Evolutionary conservation across 495 filamentous ascomycete genomes (phyloP).

Genomic region (Annulohypoxylon nitens): DNA sequence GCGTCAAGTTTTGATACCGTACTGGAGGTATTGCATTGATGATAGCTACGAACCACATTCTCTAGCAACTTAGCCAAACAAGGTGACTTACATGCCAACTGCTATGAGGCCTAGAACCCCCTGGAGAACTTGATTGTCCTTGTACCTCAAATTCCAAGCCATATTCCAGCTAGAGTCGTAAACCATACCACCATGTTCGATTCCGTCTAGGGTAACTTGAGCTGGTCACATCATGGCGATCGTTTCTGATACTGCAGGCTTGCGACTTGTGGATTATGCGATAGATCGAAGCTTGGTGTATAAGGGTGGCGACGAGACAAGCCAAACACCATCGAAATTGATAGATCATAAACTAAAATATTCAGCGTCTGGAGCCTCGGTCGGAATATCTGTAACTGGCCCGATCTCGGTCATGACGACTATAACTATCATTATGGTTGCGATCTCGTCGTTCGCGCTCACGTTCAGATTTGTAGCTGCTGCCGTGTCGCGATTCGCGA

Average conservation of each 20-base stretch:
- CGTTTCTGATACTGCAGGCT: background rate
- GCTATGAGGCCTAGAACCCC: background rate
- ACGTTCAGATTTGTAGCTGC: conserved; percentile 63
- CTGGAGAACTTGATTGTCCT: background rate
- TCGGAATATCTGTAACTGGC: conserved; percentile 48
- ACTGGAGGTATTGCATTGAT: conserved; percentile 6
- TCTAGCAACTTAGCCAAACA: conserved; percentile 1
- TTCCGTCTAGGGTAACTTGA: background rate
- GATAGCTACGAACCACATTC: background rate
- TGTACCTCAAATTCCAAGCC: background rate
- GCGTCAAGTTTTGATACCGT: conserved; percentile 9
- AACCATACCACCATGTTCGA: background rate
- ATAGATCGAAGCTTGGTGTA: background rate
- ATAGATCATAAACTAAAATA: background rate
- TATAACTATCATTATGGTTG: conserved; percentile 53
- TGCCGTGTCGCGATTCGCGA: conserved; percentile 54
- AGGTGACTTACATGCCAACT: background rate
- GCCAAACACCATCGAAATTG: background rate
- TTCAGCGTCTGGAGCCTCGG: conserved; percentile 41
- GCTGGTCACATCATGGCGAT: background rate
- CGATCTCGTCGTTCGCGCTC: conserved; percentile 59
- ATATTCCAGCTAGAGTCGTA: background rate
- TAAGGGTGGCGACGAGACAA: background rate
- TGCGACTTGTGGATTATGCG: background rate
- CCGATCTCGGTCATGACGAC: conserved; percentile 51